phyloP scores from a whole-genome alignment of 2,329 filamentous ascomycete species.

The Epichloe scottii region DNA sequence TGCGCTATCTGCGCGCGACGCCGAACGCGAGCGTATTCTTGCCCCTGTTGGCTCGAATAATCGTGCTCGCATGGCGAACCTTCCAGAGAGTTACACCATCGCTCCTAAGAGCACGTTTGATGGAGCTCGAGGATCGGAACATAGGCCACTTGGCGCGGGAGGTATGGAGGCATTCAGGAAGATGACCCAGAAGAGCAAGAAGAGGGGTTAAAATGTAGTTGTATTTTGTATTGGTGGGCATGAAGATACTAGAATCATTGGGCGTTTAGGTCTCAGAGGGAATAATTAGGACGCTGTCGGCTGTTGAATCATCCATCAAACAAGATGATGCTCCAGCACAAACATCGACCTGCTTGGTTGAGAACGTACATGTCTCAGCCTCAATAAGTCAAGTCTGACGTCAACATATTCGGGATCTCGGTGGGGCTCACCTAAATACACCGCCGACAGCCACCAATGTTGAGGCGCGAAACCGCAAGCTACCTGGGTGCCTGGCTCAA shows the following conservation, averaged over 20 bases:
- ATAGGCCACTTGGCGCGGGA: constrained; percentile 48
- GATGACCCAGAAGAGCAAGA: constrained; percentile 53
- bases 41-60: constrained; percentile 43
- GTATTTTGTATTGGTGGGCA: background rate
- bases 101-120: constrained; percentile 51
- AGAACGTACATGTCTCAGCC: too few species aligned
- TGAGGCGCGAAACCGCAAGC: background rate
- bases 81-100: constrained; percentile 46
- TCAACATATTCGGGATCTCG: background rate
- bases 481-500: background rate
- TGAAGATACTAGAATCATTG: background rate
- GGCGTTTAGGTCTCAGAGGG: background rate
- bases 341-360: background rate
- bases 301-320: background rate
- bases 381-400: background rate
- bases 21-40: constrained; percentile 45
- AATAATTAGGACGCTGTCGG: background rate
- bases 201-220: constrained; percentile 18
- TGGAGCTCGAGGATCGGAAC: constrained; percentile 35
- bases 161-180: constrained; percentile 53
- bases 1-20: constrained; percentile 29
- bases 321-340: background rate
- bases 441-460: background rate
- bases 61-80: constrained; percentile 41
- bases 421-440: background rate